Conservation (phyloP, 2,329 filamentous ascomycete genomes). For the Colletotrichum shisoi region DNA sequence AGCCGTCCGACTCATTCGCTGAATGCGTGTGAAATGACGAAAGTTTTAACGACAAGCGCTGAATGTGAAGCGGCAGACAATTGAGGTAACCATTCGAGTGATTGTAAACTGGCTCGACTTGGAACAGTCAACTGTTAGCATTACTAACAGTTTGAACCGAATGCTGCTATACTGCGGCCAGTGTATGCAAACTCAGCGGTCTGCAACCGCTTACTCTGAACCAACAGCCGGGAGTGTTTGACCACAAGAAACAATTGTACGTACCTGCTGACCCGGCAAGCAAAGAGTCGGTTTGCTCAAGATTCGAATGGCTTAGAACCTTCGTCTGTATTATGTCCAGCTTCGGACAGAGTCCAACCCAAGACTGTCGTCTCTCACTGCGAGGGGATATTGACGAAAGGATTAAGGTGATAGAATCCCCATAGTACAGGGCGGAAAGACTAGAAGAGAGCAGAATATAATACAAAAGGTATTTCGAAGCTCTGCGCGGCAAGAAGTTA, state of each 20-base stretch:
- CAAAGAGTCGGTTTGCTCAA: not conserved
- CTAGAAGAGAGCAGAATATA: too few species aligned
- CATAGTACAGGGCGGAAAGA: too few species aligned
- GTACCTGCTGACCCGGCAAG: not conserved
- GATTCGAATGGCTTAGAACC: too few species aligned
- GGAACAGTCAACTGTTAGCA: not conserved
- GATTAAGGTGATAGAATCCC: too few species aligned
- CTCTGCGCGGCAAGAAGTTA: not conserved
- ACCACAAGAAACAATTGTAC: too few species aligned
- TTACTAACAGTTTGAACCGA: not conserved
- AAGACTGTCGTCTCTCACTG: not conserved
- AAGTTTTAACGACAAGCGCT: not conserved
- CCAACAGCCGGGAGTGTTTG: too few species aligned
- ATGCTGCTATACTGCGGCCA: not conserved
- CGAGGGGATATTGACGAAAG: not conserved
- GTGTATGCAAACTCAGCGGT: too few species aligned
- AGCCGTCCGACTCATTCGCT: not conserved
- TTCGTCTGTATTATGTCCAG: not conserved
- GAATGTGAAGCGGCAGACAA: not conserved
- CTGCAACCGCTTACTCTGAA: too few species aligned
- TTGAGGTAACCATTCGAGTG: not conserved
- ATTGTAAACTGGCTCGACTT: not conserved
- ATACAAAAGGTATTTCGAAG: not conserved
- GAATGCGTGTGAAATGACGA: not conserved
- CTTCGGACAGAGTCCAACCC: not conserved